Percentiles rank a stretch among this genome's conserved stretches.
Evolutionary conservation across 192 early-diverging fungal genomes (phyloP).

Genomic region (Entomortierella beljakovae): DNA sequence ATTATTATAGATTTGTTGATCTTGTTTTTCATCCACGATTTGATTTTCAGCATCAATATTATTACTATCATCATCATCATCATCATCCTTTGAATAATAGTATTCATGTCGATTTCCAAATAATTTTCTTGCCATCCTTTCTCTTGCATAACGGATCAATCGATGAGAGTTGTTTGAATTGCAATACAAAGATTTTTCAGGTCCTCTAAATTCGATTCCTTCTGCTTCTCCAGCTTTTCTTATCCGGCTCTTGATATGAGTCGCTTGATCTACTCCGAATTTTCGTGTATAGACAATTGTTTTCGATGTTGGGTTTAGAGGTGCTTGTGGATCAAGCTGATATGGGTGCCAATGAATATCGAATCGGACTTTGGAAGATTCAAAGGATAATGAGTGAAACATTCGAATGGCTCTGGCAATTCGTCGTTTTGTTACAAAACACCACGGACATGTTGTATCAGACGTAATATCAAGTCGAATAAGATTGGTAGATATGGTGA

Average conservation of each 20-base stretch:
- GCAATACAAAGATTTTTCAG: conserved; percentile 15
- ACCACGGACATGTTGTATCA: conserved; percentile 28
- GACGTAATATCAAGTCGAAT: conserved; percentile 31
- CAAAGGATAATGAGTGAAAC: not conserved
- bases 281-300: conserved; percentile 9
- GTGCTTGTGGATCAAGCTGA: conserved; percentile 22
- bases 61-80: not conserved
- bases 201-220: conserved; percentile 8
- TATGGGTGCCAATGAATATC: conserved; percentile 34
- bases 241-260: conserved; percentile 4
- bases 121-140: conserved; percentile 2
- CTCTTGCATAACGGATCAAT: conserved; percentile 13
- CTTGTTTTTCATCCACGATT: not conserved
- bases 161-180: conserved; percentile 28
- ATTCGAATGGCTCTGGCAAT: conserved; percentile 10
- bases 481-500: not conserved
- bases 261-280: conserved; percentile 7
- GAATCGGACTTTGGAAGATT: conserved; percentile 3
- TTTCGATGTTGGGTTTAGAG: not conserved
- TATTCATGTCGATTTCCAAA: not conserved
- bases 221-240: conserved; percentile 3
- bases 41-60: not conserved
- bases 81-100: not conserved
- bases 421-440: conserved; percentile 22
- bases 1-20: not conserved